Evolutionary conservation across 352 stramenopile species (phyloP), one percentile per base, ranked within the genome.

Genomic region (Halophytophthora polymorphica): DNA sequence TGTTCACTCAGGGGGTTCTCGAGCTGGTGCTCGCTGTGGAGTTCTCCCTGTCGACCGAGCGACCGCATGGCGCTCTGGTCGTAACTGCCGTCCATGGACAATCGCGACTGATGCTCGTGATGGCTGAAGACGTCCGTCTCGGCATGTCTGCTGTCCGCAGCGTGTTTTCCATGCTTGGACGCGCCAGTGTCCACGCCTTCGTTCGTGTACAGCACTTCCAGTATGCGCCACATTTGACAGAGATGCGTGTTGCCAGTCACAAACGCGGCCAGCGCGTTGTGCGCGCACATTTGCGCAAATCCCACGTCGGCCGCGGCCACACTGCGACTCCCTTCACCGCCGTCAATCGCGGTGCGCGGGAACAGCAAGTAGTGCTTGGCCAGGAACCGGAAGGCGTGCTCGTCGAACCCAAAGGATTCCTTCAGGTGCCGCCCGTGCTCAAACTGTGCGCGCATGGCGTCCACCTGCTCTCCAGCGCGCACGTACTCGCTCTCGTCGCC

Each of bases 181-280:
- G 56, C 60, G 17, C 34, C 19, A 0, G 45, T 35, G 25, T 66
- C 56, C 29, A 50, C 51, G 28, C 66, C 58, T 29, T 77, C 62
- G 17, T 81, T 71, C n/a, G 59, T 58, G 37, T 80, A 93, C 13
- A 95, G 47, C 17, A 95, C 75, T 11, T 93, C 71, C 7, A 95
- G 53, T 45, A 95, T 90, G 8, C 82, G 83, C 85, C 85, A 95
- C 79, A 91, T 95, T 22, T 92, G 82, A 25, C 78, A 88, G 41
- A 93, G 47, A 40, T 91, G 78, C 5, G 71, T 45, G 45, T 90
- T 89, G 2, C 80, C 80, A 0, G 82, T 77, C 23, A 90, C 77
- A 43, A 89, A 83, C 10, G 83, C 74, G 15, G 79, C 85, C 33
- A 92, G 69, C 10, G 85, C 85, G 33, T 95, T 95, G 64, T 92